A percentile compares a stretch with the other conserved stretches of the same genome.
Evolutionary conservation across 805 yeast species (phyloP).

Genomic region (Wickerhamiella qilinensis): DNA sequence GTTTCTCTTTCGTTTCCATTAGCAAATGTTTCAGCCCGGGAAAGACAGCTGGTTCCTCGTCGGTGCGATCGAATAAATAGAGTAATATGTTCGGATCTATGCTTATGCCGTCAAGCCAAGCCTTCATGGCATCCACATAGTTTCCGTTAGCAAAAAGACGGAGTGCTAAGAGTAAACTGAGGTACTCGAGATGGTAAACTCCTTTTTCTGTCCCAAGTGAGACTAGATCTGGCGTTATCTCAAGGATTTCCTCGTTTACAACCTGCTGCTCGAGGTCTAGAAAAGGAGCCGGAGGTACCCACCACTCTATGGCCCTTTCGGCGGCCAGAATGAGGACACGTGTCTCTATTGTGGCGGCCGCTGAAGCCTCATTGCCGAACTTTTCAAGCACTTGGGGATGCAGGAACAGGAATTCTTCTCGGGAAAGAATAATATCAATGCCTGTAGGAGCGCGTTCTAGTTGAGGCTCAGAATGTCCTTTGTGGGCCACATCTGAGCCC

Average conservation of each 20-base stretch:
- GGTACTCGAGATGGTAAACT: slow-evolving; percentile 25
- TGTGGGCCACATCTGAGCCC: no score
- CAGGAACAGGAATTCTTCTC: no score
- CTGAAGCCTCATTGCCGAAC: no score
- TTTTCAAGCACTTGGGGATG: no score
- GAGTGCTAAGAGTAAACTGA: slow-evolving; percentile 24
- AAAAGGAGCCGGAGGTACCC: slow-evolving; percentile 18
- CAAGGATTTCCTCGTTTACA: slow-evolving; percentile 11
- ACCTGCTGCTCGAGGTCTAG: slow-evolving; percentile 17
- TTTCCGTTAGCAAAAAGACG: slow-evolving; percentile 15
- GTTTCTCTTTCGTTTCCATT: slow-evolving; percentile 1
- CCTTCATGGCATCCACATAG: slow-evolving; percentile 16
- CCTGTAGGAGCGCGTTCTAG: no score
- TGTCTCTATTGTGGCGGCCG: no score
- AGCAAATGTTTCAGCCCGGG: slow-evolving; percentile 17
- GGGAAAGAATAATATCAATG: no score
- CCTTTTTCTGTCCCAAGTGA: slow-evolving; percentile 23
- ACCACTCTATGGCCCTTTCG: slow-evolving; percentile 6
- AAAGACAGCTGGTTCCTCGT: slow-evolving; percentile 16
- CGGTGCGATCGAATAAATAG: slow-evolving; percentile 15
- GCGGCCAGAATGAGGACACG: background rate
- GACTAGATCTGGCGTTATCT: slow-evolving; percentile 16
- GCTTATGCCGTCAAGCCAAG: slow-evolving; percentile 23
- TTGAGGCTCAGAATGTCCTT: no score
- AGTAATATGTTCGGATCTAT: slow-evolving; percentile 23